Evolutionary conservation across 1,139 yeast genomes (phyloP).

Genomic region (Sugiyamaella xylanicola): DNA sequence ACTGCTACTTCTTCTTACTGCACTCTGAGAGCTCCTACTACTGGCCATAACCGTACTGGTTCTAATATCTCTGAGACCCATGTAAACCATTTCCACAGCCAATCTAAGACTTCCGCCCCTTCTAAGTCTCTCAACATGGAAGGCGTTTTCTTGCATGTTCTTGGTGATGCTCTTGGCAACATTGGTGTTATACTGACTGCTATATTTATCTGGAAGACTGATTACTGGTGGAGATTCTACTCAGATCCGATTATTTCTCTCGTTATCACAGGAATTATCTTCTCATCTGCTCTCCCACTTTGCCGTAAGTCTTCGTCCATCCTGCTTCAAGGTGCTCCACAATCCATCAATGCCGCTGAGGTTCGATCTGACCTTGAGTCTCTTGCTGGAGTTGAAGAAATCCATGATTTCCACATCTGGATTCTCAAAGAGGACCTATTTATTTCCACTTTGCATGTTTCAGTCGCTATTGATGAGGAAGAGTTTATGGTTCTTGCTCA

Average conservation of each 20-base stretch:
- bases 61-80: conserved; percentile 33
- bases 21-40: not conserved
- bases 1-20: conserved; percentile 11
- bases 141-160: conserved; percentile 91
- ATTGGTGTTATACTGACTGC: conserved; percentile 92
- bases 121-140: conserved; percentile 82
- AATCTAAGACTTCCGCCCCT: conserved; percentile 33
- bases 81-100: conserved; percentile 45
- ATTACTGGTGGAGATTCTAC: conserved; percentile 82
- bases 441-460: conserved; percentile 88
- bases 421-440: conserved; percentile 84
- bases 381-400: conserved; percentile 69
- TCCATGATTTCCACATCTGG: conserved; percentile 97
- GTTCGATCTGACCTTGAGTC: conserved; percentile 71
- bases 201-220: conserved; percentile 88
- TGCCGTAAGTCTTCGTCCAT: conserved; percentile 87
- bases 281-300: conserved; percentile 87
- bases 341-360: conserved; percentile 70
- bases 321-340: conserved; percentile 89
- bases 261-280: conserved; percentile 82
- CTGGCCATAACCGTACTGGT: conserved; percentile 8
- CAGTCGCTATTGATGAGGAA: conserved; percentile 63
- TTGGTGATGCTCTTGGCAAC: conserved; percentile 96
- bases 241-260: conserved; percentile 86
- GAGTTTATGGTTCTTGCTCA: conserved; percentile 72